Base-by-base conservation (phyloP, 1,284 basidiomycete species). In the Erythrobasidium hasegawianum region DNA sequence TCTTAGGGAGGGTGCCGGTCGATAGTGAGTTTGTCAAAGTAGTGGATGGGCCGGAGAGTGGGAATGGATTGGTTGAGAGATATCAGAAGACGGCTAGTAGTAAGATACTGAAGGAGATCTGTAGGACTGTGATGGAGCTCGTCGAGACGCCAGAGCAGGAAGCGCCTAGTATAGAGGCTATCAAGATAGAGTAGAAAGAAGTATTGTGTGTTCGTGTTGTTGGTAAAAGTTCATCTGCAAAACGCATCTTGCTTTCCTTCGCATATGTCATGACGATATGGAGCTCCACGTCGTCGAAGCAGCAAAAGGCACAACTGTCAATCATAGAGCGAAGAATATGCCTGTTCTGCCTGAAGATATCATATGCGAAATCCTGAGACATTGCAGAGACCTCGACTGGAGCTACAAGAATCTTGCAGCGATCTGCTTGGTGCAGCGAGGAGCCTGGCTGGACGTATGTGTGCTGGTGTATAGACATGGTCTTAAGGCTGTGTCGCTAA, bases 1-100 rank as follows among this genome's bases (percentile, higher is more conserved):
- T 96, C 77, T 80, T 99, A 61, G 96, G 96, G 1, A 84, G 89
- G 55, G 82, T 99, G 38, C 96, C 96, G 1, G 89, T 99, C 58
- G 96, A 98, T 79, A 89, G 90, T 0, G 89, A 90, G 71, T 83
- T 99, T 26, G 93, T 96, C 54, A 85, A 84, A 24, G 62, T 68
- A 49, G 47, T 50, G 47, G 61, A 68, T 57, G 62, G 60, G 22
- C 54, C 64, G 22, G 56, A 60, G 14, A 41, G 62, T 20, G 68
- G 64, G 26, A 64, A 47, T 38, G 27, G 43, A 8, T 39, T 69
- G 18, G 29, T 69, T 3, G 68, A 69, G 27, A 22, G 68, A 16
- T 69, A 69, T 41, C 27, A 47, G n/a, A 55, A 52, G 39, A 69
- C 65, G 33, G 54, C 38, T 22, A 68, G 57, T 0, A 62, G 26